These are phyloP conservation scores for Escovopsis sp. DNA, from an alignment of 2,329 filamentous ascomycete species.

Conservation along the genomic window DNA sequence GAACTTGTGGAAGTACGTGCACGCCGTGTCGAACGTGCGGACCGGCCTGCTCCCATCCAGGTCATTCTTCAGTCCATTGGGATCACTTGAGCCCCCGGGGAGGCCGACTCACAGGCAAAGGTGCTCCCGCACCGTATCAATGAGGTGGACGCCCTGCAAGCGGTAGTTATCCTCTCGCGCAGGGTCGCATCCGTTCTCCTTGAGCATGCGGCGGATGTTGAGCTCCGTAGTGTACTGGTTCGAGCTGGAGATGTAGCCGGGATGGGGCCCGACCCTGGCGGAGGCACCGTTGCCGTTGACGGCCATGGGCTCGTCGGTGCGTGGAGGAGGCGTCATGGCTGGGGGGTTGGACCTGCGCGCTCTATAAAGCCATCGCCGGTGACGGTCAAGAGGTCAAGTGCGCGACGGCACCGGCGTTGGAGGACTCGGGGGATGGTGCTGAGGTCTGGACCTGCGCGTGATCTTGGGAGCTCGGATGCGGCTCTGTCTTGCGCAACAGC, in stretches of 20 bases:
- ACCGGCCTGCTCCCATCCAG: conserved; percentile 46
- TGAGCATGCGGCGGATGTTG: conserved; percentile 58
- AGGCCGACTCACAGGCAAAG: conserved; percentile 54
- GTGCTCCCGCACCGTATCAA: conserved; percentile 67
- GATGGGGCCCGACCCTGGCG: conserved; percentile 25
- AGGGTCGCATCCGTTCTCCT: conserved; percentile 54
- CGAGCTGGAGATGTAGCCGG: conserved; percentile 33
- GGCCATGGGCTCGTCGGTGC: neutral
- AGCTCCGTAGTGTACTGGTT: conserved; percentile 72
- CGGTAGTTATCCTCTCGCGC: conserved; percentile 68
- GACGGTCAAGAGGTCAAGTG: too few relatives aligned
- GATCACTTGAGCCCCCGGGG: neutral
- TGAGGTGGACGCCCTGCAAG: conserved; percentile 75
- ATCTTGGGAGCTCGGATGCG: too few relatives aligned
- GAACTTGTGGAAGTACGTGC: conserved; percentile 88
- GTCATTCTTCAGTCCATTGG: conserved; percentile 4
- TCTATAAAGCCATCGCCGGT: too few relatives aligned
- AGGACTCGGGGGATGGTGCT: too few relatives aligned
- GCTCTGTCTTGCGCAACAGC: too few relatives aligned
- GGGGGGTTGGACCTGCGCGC: neutral
- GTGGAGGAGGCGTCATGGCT: conserved; percentile 4
- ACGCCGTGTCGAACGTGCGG: conserved; percentile 82
- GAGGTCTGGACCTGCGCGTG: too few relatives aligned
- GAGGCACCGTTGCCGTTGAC: conserved; percentile 6
- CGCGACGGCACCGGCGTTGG: too few relatives aligned